phyloP scores from a whole-genome alignment of 257 asterid genomes.

The Datura wrightii region DNA sequence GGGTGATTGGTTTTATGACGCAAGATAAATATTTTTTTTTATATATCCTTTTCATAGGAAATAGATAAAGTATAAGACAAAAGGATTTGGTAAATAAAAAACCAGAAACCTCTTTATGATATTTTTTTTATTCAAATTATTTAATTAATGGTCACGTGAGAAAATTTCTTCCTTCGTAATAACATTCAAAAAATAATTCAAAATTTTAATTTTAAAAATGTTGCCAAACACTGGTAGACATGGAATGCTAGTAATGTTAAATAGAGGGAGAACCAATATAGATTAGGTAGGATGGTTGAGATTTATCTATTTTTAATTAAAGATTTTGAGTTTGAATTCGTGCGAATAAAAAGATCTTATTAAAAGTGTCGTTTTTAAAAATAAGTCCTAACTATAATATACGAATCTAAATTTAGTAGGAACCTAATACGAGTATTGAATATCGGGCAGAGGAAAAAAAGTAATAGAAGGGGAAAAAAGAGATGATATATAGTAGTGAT shows the following conservation, averaged over 20 bases:
- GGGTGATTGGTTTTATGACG: neutral
- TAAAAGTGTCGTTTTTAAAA: neutral
- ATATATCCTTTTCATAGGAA: neutral
- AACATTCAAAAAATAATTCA: neutral
- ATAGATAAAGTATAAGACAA: neutral
- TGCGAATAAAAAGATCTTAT: neutral
- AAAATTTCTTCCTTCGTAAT: neutral
- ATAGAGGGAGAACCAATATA: neutral
- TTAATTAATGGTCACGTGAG: neutral
- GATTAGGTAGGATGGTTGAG: neutral
- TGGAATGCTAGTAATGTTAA: neutral
- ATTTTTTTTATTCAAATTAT: neutral
- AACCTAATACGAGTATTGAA: no score
- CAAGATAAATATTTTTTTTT: neutral
- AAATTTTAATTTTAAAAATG: neutral
- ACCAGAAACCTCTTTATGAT: neutral
- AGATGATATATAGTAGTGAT: neutral
- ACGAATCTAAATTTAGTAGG: neutral
- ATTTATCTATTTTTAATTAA: neutral
- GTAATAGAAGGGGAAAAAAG: no score
- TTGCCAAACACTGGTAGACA: neutral
- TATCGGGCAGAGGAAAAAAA: no score
- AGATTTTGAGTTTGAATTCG: fast-evolving
- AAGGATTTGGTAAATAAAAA: neutral
- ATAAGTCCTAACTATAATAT: neutral